Evolutionary conservation across 2,329 filamentous ascomycete genomes (phyloP), one percentile per base, ranked within the genome.

Genomic region (Neocucurbitaria cava): DNA sequence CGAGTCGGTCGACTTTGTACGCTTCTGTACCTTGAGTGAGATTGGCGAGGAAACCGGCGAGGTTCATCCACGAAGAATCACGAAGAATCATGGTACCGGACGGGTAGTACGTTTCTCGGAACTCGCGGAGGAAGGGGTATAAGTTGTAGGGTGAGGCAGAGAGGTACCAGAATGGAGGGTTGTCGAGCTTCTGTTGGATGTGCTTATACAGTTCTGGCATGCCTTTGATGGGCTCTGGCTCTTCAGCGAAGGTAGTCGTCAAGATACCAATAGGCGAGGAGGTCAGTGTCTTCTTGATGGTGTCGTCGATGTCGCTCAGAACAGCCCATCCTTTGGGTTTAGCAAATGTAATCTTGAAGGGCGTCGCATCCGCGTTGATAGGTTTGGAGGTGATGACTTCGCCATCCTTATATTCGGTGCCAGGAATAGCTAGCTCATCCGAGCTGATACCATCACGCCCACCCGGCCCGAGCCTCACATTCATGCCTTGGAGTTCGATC

Each of bases 71-170:
- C 50, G 87, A 91, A 8, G 89, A 87, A 67, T 97, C 92, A 35
- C 94, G 88, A 6, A 98, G 83, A 31, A 97, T 86, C 58, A 97
- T 83, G 21, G 91, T 91, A 10, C 94, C 94, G 2, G 83, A 83
- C 0, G 89, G 90, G 70, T 88, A 98, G 75, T 89, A 78, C 1
- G 81, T 72, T 49, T 87, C 78, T 31, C 92, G 82, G 77, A 98
- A 98, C 0, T 82, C 75, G 51, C 84, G 87, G 21, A 98, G 83
- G 76, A 97, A 95, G 0, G 91, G 89, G 70, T 97, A 97, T 9
- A 98, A 84, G 66, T 96, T 96, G 80, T 97, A 97, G 0, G 94
- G 94, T 0, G 92, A 96, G 0, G 94, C 93, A 0, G 91, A 96
- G 42, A 98, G 84, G 76, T 98, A 98, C 80, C 96, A 96, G 83